Evolutionary conservation across 345 rosid species (phyloP).

Genomic region (thale cress (Arabidopsis thaliana)): DNA sequence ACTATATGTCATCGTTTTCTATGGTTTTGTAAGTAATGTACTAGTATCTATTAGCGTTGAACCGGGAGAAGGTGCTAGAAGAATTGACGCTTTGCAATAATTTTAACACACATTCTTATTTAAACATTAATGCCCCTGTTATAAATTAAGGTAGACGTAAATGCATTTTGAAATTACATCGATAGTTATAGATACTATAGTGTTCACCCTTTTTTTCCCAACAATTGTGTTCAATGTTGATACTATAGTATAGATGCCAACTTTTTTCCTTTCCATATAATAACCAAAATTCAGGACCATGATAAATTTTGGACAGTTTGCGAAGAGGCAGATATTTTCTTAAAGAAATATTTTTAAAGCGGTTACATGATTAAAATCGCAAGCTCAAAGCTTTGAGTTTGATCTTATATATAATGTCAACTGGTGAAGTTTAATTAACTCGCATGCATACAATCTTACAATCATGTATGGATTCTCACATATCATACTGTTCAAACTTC

Average conservation of each 20-base stretch:
- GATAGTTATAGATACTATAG: not conserved
- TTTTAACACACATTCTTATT: not conserved
- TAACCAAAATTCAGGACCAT: not conserved
- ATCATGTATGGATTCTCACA: not conserved
- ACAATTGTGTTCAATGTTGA: not conserved
- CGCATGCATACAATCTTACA: not conserved
- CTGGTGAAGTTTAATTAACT: not conserved
- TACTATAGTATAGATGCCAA: not conserved
- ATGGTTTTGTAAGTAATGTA: not conserved
- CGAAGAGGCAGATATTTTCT: not conserved
- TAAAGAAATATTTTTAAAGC: not conserved
- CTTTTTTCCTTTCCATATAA: not conserved
- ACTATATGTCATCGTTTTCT: not conserved
- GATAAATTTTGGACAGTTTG: no score
- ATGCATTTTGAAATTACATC: not conserved
- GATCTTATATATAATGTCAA: not conserved
- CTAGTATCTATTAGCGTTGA: not conserved
- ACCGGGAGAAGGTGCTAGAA: conserved; percentile 18
- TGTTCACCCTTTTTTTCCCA: no score
- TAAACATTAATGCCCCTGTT: not conserved
- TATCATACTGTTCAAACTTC: not conserved
- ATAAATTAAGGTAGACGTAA: not conserved
- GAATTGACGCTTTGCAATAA: not conserved
- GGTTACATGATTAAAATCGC: not conserved
- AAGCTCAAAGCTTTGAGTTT: not conserved